phyloP scores from a whole-genome alignment of 805 yeast genomes.

The Candida coleopterorum region DNA sequence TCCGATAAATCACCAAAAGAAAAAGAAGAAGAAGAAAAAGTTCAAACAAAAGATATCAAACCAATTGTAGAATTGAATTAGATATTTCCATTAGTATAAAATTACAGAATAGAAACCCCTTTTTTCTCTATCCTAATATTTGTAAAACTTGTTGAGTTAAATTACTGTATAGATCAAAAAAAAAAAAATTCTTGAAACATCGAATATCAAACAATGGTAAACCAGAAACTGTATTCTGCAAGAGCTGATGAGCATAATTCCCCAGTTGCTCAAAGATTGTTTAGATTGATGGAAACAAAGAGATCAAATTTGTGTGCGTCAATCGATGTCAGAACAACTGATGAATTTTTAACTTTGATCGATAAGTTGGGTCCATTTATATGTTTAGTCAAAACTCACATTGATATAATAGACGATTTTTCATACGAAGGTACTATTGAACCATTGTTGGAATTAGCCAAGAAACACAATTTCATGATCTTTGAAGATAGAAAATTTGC shows the following conservation, averaged over 20 bases:
- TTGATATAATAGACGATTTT: slow-evolving; percentile 90
- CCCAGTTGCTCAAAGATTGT: slow-evolving; percentile 72
- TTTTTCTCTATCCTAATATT: slow-evolving; percentile 32
- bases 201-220: slow-evolving; percentile 19
- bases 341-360: slow-evolving; percentile 64
- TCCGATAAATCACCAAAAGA: not conserved
- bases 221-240: slow-evolving; percentile 45
- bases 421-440: slow-evolving; percentile 70
- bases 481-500: slow-evolving; percentile 98
- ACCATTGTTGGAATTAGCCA: slow-evolving; percentile 68
- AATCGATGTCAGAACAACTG: slow-evolving; percentile 79
- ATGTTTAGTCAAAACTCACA: slow-evolving; percentile 89
- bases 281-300: slow-evolving; percentile 71
- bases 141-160: slow-evolving; percentile 66
- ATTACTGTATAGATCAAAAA: too few species aligned
- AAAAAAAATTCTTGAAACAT: slow-evolving; percentile 1
- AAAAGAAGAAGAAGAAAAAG: not conserved
- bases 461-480: slow-evolving; percentile 81
- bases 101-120: too few species aligned
- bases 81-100: too few species aligned
- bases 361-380: slow-evolving; percentile 88
- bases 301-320: slow-evolving; percentile 92
- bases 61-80: too few species aligned
- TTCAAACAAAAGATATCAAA: slow-evolving; percentile 4
- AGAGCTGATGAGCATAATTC: slow-evolving; percentile 72